Conservation (phyloP, 2,329 filamentous ascomycete genomes). For the Aspergillus sp. region DNA sequence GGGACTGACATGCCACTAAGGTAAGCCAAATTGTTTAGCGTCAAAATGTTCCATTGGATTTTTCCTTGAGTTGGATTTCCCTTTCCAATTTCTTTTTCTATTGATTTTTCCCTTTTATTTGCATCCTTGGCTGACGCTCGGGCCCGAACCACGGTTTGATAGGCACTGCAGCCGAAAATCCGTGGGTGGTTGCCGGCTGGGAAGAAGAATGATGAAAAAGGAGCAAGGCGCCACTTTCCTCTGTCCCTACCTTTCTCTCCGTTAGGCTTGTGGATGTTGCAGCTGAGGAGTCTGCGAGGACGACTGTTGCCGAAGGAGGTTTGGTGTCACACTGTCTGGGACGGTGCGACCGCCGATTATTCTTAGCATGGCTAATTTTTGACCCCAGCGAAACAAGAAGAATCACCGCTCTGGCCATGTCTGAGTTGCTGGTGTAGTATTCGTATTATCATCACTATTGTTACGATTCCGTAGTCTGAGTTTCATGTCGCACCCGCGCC, state of each 20-base stretch:
- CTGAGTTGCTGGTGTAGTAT: neutral
- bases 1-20: constrained; percentile 24
- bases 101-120: constrained; percentile 4
- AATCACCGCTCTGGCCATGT: neutral
- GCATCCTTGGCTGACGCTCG: constrained; percentile 9
- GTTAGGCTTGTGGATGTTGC: neutral
- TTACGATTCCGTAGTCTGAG: neutral
- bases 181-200: neutral
- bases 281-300: neutral
- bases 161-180: neutral
- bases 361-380: neutral
- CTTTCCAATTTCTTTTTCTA: constrained; percentile 3
- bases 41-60: neutral
- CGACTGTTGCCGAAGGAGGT: neutral
- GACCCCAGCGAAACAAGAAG: neutral
- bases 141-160: constrained; percentile 17
- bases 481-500: neutral
- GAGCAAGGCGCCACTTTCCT: neutral
- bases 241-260: neutral
- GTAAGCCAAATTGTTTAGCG: constrained; percentile 22
- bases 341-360: constrained; percentile 6
- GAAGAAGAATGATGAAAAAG: neutral
- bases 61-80: neutral
- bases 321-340: constrained; percentile 1
- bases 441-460: neutral